Evolutionary conservation across 768 basidiomycete species (phyloP), one percentile per base, ranked within the genome.

Genomic region (Leucocoprinus sp.): DNA sequence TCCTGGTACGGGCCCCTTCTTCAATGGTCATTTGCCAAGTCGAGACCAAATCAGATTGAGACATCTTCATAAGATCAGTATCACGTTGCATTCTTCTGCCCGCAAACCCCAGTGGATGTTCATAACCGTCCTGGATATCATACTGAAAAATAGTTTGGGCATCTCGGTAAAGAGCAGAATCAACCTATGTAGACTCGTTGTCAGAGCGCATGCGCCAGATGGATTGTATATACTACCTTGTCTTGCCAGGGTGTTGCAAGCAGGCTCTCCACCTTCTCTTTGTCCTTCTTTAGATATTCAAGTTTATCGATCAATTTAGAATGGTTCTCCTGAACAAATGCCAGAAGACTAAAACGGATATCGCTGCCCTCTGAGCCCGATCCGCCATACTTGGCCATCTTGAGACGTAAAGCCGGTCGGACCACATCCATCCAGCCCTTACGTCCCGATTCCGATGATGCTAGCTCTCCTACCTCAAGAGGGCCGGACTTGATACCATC

Each of bases 401-500:
- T 79, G 62, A 72, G 67, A 27, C 73, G 64, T 42, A 83, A 61
- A 12, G 72, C 78, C 0, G 80, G 79, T 14, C 78, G 73, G 17
- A 71, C 80, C 36, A 79, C 61, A 53, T 78, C 73, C 70, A 78
- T 78, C 80, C 80, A 83, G 0, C 53, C 58, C 12, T 55, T 49
- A n/a, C 49, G 45, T 3, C 22, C 23, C 42, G 39, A n/a, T 17
- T 41, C 47, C 37, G 34, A 29, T 35, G 34, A 29, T 5, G 21
- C 35, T n/a, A 80, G 55, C 53, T 79, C 78, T 29, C 79, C 79
- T 18, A 82, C 78, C 57, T 80, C 78, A 7, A 83, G 62, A 4
- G 80, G 78, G 0, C 76, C 79, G 1, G 72, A 66, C 48, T 77
- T 78, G 43, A 82, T 67, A 9, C 80, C 80, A 55, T 82, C 78